These are phyloP conservation scores for Fusarium denticulatum DNA, from an alignment of 2,329 filamentous ascomycete genomes.

Conservation along the genomic window DNA sequence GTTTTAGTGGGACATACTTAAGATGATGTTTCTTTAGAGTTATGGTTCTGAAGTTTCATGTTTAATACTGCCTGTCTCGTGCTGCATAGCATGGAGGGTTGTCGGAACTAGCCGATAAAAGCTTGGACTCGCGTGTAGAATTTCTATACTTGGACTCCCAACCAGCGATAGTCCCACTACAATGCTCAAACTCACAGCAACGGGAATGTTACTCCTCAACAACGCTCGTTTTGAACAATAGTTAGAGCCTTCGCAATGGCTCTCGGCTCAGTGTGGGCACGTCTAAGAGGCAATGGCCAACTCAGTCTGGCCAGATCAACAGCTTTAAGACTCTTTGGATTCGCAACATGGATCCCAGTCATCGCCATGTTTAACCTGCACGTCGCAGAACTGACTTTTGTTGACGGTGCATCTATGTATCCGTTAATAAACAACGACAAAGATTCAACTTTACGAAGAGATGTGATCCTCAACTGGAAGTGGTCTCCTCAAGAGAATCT, in stretches of 20 bases:
- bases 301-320: slow-evolving; percentile 47
- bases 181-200: neutral
- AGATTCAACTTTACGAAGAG: slow-evolving; percentile 63
- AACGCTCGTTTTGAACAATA: slow-evolving; percentile 1
- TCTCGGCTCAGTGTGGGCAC: slow-evolving; percentile 50
- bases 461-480: slow-evolving; percentile 69
- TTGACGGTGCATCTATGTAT: slow-evolving; percentile 77
- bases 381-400: slow-evolving; percentile 66
- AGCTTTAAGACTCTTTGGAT: slow-evolving; percentile 59
- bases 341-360: slow-evolving; percentile 70
- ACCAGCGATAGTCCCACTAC: neutral
- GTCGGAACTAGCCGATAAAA: slow-evolving; percentile 37
- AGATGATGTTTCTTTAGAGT: neutral
- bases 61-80: neutral
- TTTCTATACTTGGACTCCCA: slow-evolving; percentile 22
- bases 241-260: slow-evolving; percentile 45
- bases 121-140: slow-evolving; percentile 25
- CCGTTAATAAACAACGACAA: slow-evolving; percentile 77
- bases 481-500: slow-evolving; percentile 67
- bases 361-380: slow-evolving; percentile 70
- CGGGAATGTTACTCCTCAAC: slow-evolving; percentile 4
- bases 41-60: neutral
- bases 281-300: slow-evolving; percentile 39
- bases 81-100: neutral
- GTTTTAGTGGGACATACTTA: neutral